Conservation (phyloP, 306 rosid genomes). For the Begonia peltatifolia region DNA sequence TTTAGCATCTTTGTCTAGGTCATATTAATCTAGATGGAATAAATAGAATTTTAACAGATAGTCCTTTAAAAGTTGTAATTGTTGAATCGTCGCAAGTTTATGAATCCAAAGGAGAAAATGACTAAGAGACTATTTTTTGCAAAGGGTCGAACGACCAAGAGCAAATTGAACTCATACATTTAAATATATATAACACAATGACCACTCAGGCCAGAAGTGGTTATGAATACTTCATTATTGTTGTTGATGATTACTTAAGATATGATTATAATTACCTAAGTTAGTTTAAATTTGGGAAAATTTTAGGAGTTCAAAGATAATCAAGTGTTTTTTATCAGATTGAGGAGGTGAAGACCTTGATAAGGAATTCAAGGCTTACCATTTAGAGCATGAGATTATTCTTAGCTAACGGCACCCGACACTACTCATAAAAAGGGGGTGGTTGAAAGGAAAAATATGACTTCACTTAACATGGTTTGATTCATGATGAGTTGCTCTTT, state of each 20-base stretch:
- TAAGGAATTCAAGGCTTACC: background rate
- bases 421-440: background rate
- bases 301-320: background rate
- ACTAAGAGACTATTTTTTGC: background rate
- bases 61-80: background rate
- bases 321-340: background rate
- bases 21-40: conserved; percentile 1
- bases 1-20: background rate
- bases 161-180: background rate
- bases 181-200: no score
- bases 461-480: background rate
- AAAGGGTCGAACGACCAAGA: background rate
- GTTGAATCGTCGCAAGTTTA: background rate
- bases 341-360: conserved; percentile 2
- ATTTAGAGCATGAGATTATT: background rate
- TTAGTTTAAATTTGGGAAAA: no score
- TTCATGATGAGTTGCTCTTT: background rate
- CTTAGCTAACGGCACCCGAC: background rate
- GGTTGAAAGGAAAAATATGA: background rate
- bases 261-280: background rate
- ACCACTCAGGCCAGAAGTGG: background rate
- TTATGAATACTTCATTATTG: background rate
- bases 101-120: background rate
- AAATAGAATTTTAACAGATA: background rate
- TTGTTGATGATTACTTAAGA: background rate